Base-by-base conservation (phyloP, 768 basidiomycete genomes). In the Mycena rebaudengoi region DNA sequence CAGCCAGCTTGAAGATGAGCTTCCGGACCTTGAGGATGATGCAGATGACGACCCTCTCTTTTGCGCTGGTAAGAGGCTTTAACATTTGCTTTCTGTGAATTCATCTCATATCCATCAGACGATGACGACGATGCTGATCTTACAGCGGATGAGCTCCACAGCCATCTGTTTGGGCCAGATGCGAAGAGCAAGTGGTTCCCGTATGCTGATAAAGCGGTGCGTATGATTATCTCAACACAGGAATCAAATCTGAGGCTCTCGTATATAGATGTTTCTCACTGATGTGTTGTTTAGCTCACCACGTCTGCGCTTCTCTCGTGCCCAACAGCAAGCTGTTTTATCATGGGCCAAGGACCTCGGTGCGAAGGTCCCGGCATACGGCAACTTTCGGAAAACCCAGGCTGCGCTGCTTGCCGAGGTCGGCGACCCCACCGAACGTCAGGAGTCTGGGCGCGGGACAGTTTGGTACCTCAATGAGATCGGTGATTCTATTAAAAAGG, bases 241-340 rank as follows among this genome's bases (percentile, higher is more conserved):
- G n/a, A n/a, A n/a, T n/a, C n/a, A n/a, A n/a, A n/a, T n/a, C n/a
- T n/a, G n/a, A 41, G 30, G 52, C 30, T n/a, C 21, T 23, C 8
- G n/a, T n/a, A n/a, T n/a, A 12, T 11, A 77, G 72, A 62, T 71
- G 26, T 75, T 77, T 33, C 46, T 70, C 5, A 78, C 71, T 0
- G 71, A 74, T 32, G 58, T 78, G 3, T 60, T 79, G 2, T 79
- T 79, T 41, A 75, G 74, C 44, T 78, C 76, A 2, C 70, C 74
- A 0, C 60, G 55, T 10, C 68, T 77, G 0, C 64, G 69, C n/a
- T 79, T 80, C 59, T 80, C 74, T 1, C 53, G 65, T 3, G 60
- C 59, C 2, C 76, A 79, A 35, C 68, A 79, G 54, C 60, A 49
- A 16, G 73, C 73, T 0, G 58, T 80, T 4, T 53, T 78, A 3